phyloP scores from a whole-genome alignment of 345 rosid species.

The Kandelia obovata region DNA sequence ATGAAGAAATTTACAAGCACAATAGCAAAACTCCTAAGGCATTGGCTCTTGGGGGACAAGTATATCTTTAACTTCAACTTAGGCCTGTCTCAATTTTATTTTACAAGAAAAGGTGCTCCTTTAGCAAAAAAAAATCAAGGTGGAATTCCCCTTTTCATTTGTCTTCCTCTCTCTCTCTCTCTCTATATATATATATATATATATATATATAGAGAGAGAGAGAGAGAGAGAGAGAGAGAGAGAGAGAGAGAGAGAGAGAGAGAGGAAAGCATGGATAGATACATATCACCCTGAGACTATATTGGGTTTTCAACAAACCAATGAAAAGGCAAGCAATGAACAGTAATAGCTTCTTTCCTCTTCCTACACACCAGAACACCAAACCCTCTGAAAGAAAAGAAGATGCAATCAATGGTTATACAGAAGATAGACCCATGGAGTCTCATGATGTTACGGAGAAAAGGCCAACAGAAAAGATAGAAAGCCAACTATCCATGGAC shows the following conservation, averaged over 20 bases:
- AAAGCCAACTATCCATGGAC: constrained; percentile 57
- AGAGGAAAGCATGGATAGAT: background rate
- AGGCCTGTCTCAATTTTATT: background rate
- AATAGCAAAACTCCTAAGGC: no score
- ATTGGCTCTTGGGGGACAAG: background rate
- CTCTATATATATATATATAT: background rate
- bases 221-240: no score
- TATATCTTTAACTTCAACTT: constrained; percentile 3
- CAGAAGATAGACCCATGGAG: constrained; percentile 2
- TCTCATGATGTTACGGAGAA: background rate
- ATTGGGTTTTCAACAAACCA: background rate
- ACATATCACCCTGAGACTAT: background rate
- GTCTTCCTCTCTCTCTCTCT: background rate
- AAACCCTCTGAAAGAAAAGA: constrained; percentile 15
- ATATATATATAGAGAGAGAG: background rate
- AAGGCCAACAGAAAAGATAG: constrained; percentile 23
- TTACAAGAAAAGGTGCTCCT: background rate
- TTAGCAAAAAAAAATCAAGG: background rate
- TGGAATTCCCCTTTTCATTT: constrained; percentile 1
- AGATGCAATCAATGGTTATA: constrained; percentile 2
- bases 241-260: no score
- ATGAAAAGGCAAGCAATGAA: constrained; percentile 13
- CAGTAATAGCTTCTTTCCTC: constrained; percentile 22
- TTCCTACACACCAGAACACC: constrained; percentile 12
- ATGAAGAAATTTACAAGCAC: no score